phyloP scores from a whole-genome alignment of 345 rosid genomes.

The Camelina hispida region DNA sequence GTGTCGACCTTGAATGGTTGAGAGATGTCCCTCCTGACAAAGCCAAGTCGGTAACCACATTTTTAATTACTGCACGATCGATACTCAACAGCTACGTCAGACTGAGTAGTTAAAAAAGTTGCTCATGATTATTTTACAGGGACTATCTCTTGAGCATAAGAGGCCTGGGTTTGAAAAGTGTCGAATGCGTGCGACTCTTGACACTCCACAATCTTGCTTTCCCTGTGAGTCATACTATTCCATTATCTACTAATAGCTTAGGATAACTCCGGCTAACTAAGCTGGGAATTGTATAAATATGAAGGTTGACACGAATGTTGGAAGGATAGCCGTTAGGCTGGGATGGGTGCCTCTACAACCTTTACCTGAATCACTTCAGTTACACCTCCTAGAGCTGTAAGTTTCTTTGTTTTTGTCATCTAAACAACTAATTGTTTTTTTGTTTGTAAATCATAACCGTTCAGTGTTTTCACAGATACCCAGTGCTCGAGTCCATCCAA shows the following conservation, averaged over 20 bases:
- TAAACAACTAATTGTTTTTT: slow-evolving; percentile 4
- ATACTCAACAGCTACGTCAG: slow-evolving; percentile 19
- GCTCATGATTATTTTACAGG: slow-evolving; percentile 52
- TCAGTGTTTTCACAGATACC: slow-evolving; percentile 61
- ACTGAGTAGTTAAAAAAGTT: slow-evolving; percentile 18
- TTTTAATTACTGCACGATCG: slow-evolving; percentile 12
- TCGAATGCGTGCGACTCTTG: slow-evolving; percentile 91
- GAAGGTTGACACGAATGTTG: slow-evolving; percentile 97
- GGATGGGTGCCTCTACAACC: slow-evolving; percentile 99
- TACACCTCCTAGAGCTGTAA: slow-evolving; percentile 92
- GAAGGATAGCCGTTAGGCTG: slow-evolving; percentile 92
- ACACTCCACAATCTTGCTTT: slow-evolving; percentile 94
- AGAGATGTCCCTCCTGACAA: slow-evolving; percentile 74
- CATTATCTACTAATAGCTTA: slow-evolving; percentile 26
- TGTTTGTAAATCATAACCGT: slow-evolving; percentile 38
- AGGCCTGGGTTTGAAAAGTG: slow-evolving; percentile 93
- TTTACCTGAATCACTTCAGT: slow-evolving; percentile 87
- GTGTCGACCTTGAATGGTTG: slow-evolving; percentile 90
- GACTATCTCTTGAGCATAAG: slow-evolving; percentile 82
- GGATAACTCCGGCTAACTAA: slow-evolving; percentile 23
- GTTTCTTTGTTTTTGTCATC: slow-evolving; percentile 40
- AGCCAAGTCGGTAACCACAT: slow-evolving; percentile 66
- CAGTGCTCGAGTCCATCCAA: slow-evolving; percentile 86
- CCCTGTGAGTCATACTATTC: slow-evolving; percentile 63
- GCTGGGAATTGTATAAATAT: slow-evolving; percentile 28